Evolutionary conservation across 805 yeast species (phyloP).

Genomic region (Starmerella floris): DNA sequence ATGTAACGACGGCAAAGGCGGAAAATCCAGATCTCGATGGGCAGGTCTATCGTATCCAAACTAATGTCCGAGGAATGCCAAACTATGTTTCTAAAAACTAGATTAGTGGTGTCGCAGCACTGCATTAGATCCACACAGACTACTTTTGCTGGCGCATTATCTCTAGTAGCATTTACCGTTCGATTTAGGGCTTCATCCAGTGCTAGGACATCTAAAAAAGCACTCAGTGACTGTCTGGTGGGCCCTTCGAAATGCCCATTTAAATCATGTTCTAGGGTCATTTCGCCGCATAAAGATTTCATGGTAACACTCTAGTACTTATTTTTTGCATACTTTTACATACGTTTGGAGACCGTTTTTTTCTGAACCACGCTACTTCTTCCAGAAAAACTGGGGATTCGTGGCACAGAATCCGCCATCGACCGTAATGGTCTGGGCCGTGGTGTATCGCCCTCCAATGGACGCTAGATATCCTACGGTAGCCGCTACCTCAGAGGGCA

Average conservation of each 20-base stretch:
- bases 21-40: constrained; percentile 25
- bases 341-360: too few species aligned
- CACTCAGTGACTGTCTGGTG: too few species aligned
- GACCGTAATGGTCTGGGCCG: constrained; percentile 13
- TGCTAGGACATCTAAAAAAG: too few species aligned
- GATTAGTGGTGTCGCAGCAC: neutral
- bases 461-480: constrained; percentile 11
- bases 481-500: constrained; percentile 14
- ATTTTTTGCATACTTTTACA: too few species aligned
- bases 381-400: constrained; percentile 15
- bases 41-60: constrained; percentile 24
- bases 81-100: constrained; percentile 16
- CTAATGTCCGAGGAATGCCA: constrained; percentile 23
- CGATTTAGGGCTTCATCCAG: too few species aligned
- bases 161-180: too few species aligned
- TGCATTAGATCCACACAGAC: neutral
- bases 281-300: too few species aligned
- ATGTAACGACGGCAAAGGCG: constrained; percentile 23
- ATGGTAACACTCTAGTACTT: too few species aligned
- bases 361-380: too few species aligned
- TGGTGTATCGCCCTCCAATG: constrained; percentile 11
- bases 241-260: too few species aligned
- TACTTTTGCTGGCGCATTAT: too few species aligned
- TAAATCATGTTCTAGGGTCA: too few species aligned
- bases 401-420: constrained; percentile 15